A percentile compares a stretch with the other conserved stretches of the same genome.
phyloP scores from a whole-genome alignment of 441 rosid genomes.

The Euphorbia celastroides region DNA sequence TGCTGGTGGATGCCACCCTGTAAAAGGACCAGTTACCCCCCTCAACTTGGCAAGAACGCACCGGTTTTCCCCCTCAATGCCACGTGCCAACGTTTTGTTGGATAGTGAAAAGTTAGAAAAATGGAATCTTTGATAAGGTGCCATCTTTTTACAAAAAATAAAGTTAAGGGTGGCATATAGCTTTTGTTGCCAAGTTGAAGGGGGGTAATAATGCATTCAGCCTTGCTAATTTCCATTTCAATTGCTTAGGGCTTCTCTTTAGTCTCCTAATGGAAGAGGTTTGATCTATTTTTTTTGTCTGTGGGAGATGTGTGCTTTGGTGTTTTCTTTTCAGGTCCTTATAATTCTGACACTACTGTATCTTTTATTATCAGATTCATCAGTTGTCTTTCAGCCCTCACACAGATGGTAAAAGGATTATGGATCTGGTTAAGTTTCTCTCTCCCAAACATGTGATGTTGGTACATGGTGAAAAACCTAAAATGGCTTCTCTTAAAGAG shows the following conservation, averaged over 20 bases:
- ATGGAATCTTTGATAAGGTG: too few species aligned
- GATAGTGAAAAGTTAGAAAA: too few species aligned
- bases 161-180: too few species aligned
- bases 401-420: slow-evolving; percentile 84
- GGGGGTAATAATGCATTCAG: too few species aligned
- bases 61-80: too few species aligned
- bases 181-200: too few species aligned
- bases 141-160: too few species aligned
- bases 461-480: slow-evolving; percentile 90
- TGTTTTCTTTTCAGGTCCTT: neutral
- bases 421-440: slow-evolving; percentile 86
- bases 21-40: too few species aligned
- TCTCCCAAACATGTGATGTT: slow-evolving; percentile 75
- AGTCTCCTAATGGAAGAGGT: neutral
- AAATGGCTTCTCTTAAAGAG: slow-evolving; percentile 68
- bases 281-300: neutral
- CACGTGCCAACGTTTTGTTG: too few species aligned
- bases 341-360: neutral
- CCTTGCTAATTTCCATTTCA: neutral
- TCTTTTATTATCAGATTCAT: slow-evolving; percentile 53
- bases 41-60: too few species aligned
- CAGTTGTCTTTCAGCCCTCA: slow-evolving; percentile 94
- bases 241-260: neutral
- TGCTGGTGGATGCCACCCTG: too few species aligned
- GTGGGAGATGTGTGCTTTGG: neutral